Evolutionary conservation across 139 green algal genomes (phyloP), one percentile per base, ranked within the genome.

Genomic region (Deuterostichococcus epilithicus): DNA sequence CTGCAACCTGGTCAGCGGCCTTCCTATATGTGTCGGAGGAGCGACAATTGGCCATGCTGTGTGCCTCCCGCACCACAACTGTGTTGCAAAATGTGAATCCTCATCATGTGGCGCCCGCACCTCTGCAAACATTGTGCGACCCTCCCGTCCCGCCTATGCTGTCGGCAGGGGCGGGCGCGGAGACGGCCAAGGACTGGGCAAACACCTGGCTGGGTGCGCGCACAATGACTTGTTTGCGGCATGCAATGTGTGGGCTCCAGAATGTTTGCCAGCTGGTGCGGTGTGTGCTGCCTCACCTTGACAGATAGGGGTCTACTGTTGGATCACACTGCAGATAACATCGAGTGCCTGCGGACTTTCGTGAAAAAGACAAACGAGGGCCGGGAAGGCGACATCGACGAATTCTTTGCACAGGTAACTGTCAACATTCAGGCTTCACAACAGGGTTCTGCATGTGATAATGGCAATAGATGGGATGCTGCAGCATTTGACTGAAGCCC

Each of bases 311-410:
- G 15, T 60, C 15, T 26, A 60, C 15, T 60, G 13, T 13, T 60
- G 45, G 45, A 66, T 68, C 8, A 35, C n/a, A 26, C 36, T 75
- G 68, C 78, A 82, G 84, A 90, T 75, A 90, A 90, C 69, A 78
- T 84, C 3, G 71, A 81, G 20, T 58, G 37, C 23, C 68, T 90
- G 74, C 67, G 87, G 38, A 73, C 65, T 52, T 95, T 90, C 89
- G 79, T 82, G 70, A 91, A 88, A 77, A 88, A 86, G 77, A 81
- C 82, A 73, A 94, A 95, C 84, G 76, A 86, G 52, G 91, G 91
- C 26, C 82, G 77, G 15, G 87, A 85, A 30, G 70, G 73, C 20
- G 52, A 63, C 52, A 63, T 63, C 52, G 52, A 63, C 28, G 52
- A 28, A 13, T 63, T 63, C 52, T 63, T 63, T 28, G 52, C 52